Evolutionary conservation across 768 basidiomycete genomes (phyloP).

Genomic region (Mrakia blollopis): DNA sequence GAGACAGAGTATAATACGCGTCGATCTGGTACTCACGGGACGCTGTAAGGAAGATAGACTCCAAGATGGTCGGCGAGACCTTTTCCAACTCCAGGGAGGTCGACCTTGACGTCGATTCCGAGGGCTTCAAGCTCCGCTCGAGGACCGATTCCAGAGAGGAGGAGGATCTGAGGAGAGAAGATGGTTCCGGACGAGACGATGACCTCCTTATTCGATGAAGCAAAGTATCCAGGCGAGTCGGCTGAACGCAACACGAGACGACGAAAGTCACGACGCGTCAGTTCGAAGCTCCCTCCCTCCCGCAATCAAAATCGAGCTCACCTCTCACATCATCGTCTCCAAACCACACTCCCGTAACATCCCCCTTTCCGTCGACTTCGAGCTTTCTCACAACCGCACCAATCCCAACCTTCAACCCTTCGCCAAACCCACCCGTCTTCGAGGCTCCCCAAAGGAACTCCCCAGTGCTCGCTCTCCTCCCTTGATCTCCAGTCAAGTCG

Average conservation of each 20-base stretch:
- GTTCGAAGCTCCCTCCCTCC: not conserved
- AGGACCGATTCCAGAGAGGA: slow-evolving; percentile 70
- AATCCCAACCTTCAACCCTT: slow-evolving; percentile 19
- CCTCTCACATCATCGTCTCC: slow-evolving; percentile 14
- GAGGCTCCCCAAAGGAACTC: slow-evolving; percentile 14
- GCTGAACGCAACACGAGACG: not conserved
- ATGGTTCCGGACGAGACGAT: slow-evolving; percentile 46
- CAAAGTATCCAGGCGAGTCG: slow-evolving; percentile 12
- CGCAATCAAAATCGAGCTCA: not conserved
- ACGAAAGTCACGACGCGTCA: not conserved
- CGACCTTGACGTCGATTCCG: slow-evolving; percentile 55
- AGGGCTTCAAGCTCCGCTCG: slow-evolving; percentile 53
- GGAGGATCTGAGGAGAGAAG: slow-evolving; percentile 54
- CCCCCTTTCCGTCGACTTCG: slow-evolving; percentile 9
- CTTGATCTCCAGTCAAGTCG: slow-evolving; percentile 29
- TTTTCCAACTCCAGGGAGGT: slow-evolving; percentile 69
- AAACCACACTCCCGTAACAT: slow-evolving; percentile 26
- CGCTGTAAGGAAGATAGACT: slow-evolving; percentile 35
- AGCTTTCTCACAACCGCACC: slow-evolving; percentile 26
- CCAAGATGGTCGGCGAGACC: slow-evolving; percentile 67
- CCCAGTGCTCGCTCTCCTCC: slow-evolving; percentile 23
- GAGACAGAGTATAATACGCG: not conserved
- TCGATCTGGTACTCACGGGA: slow-evolving; percentile 27
- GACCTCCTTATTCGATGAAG: slow-evolving; percentile 12
- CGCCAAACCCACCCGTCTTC: slow-evolving; percentile 16